Evolutionary conservation across 208 protist species (phyloP).

Genomic region (Willaertia magna): DNA sequence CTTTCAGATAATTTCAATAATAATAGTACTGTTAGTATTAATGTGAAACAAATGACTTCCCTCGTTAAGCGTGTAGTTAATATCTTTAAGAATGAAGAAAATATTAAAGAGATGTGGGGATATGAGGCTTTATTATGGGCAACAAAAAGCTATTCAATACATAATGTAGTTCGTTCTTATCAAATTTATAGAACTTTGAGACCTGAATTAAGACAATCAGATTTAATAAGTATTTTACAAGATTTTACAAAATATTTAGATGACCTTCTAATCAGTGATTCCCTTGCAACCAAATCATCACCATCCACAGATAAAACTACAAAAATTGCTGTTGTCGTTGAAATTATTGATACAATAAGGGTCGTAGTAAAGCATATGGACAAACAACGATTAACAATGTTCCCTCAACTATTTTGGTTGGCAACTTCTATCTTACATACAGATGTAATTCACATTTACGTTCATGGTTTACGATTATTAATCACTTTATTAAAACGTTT

Average conservation of each 20-base stretch:
- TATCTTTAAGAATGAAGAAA: neutral
- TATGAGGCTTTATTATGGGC: neutral
- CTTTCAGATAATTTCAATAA: neutral
- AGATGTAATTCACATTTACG: neutral
- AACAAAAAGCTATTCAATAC: neutral
- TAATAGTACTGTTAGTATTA: neutral
- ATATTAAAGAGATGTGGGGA: neutral
- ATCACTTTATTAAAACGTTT: neutral
- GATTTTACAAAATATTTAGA: neutral
- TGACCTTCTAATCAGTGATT: neutral
- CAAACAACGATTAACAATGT: neutral
- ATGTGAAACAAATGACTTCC: neutral
- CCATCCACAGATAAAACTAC: neutral
- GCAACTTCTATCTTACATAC: neutral
- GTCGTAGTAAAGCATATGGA: neutral
- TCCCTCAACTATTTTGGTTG: conserved; percentile 8
- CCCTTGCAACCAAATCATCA: neutral
- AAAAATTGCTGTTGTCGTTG: neutral
- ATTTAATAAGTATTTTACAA: neutral
- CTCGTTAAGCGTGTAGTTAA: neutral
- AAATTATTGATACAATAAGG: neutral
- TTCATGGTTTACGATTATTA: neutral
- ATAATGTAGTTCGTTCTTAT: neutral
- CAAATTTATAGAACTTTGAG: neutral
- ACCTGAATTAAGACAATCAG: neutral